Evolutionary conservation across 1,139 yeast species (phyloP), one percentile per base, ranked within the genome.

Genomic region (Nakaseomyces delphensis): DNA sequence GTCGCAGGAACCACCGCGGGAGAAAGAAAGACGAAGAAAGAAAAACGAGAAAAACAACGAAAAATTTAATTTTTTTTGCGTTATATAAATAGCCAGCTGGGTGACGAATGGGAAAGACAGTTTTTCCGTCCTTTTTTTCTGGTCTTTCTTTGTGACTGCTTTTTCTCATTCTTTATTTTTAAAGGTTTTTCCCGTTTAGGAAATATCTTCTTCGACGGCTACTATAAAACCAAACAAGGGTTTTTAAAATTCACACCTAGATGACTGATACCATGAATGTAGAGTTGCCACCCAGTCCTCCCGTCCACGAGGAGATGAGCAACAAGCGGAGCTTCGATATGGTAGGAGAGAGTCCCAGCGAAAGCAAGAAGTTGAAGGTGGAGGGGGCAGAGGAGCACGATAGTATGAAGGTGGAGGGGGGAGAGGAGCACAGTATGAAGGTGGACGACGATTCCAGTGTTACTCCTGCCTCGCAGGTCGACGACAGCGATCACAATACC

Each of bases 401-500:
- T n/a, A n/a, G n/a, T n/a, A n/a, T n/a, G n/a, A n/a, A n/a, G n/a
- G n/a, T n/a, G n/a, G n/a, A n/a, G n/a, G n/a, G n/a, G n/a, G n/a
- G n/a, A n/a, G n/a, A n/a, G 31, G 60, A 23, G 27, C 7, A 23
- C 27, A 10, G 10, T 23, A n/a, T n/a, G n/a, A n/a, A n/a, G n/a
- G n/a, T n/a, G n/a, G 23, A 16, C n/a, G 35, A 31, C 6, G 35
- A 31, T 19, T 31, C 35, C 13, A 31, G 62, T 43, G 50, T 64
- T 28, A 51, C 52, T 15, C 59, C 63, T 35, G 52, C 36, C 40
- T 41, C 46, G 53, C 42, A 33, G 39, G 13, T 30, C 23, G 37
- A 21, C 11, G 27, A 33, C 11, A 21, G 13, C 18, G 10, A 31
- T 19, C 16, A 16, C 11, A 19, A 8, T 18, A n/a, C n/a, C n/a